Base-by-base conservation (phyloP, 768 basidiomycete genomes). In the Podaxis sp. region DNA sequence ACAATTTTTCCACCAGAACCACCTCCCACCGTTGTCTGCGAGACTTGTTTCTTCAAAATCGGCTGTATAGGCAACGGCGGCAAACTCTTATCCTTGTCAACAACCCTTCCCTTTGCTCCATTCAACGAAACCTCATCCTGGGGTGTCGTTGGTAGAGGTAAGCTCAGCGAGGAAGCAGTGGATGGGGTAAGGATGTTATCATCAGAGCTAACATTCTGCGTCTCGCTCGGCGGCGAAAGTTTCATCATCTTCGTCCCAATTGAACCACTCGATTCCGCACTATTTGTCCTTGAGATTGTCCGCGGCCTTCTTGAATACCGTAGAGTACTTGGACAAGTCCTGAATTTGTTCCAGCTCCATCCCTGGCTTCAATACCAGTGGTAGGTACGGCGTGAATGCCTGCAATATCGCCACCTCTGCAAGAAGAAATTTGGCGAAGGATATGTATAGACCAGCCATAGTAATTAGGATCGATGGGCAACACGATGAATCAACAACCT, bases 11-110 rank as follows among this genome's bases (percentile, higher is more conserved):
- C 64, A 36, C 38, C 55, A 21, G 36, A 51, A 61, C 6, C 14
- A 36, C 56, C 27, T 23, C 44, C 54, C 27, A 53, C 36, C 38
- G 36, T 63, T 13, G 63, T 36, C 21, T 38, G 44, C 16, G 66
- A 65, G 6, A 60, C 42, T 28, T 61, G 57, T 55, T 65, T 68
- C 61, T 63, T 66, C 42, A 68, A 38, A 21, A 66, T 66, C 0
- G 65, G 56, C 1, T 59, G 58, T 14, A 54, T 35, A 11, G 71
- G 72, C 3, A 73, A 63, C 0, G 77, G 77, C 1, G 77, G 71
- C 18, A 79, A 40, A 50, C 74, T 69, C 69, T 78, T 73, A 57
- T 77, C 66, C 65, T 75, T 75, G 50, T 73, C 66, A 37, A 68
- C 14, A 23, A 48, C 10, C 4, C 46, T 28, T 32, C 61, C 55